Conservation (phyloP, 208 protist genomes). For the Vickermania spadyakhi region DNA sequence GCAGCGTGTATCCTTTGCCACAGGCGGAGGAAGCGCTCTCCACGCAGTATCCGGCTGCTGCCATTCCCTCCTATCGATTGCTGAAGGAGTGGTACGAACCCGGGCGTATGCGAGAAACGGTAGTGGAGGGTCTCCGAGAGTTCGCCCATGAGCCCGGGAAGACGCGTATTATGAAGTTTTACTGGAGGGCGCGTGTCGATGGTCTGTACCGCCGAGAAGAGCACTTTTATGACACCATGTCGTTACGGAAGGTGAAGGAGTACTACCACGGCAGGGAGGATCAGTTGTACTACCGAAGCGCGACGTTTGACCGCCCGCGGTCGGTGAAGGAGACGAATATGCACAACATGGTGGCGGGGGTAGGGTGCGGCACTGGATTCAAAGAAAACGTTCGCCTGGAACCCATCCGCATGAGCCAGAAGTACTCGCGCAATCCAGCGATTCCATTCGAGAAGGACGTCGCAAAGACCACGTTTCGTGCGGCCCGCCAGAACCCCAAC, state of each 20-base stretch:
- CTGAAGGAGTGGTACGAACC: slow-evolving; percentile 72
- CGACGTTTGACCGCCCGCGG: slow-evolving; percentile 39
- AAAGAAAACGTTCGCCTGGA: slow-evolving; percentile 57
- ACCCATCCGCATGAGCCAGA: slow-evolving; percentile 78
- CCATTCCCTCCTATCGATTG: slow-evolving; percentile 13
- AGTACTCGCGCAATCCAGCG: slow-evolving; percentile 48
- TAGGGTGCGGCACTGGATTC: slow-evolving; percentile 10
- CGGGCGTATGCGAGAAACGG: slow-evolving; percentile 50
- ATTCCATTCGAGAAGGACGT: slow-evolving; percentile 47
- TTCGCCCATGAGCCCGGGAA: slow-evolving; percentile 56
- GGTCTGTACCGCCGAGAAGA: slow-evolving; percentile 69
- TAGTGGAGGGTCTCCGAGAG: slow-evolving; percentile 56
- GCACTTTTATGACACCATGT: slow-evolving; percentile 50
- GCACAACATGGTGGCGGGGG: slow-evolving; percentile 22
- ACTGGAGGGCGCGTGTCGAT: slow-evolving; percentile 74
- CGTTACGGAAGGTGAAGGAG: slow-evolving; percentile 75
- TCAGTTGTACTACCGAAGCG: slow-evolving; percentile 68
- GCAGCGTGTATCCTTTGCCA: slow-evolving; percentile 25
- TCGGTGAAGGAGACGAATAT: slow-evolving; percentile 20
- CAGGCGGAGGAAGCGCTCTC: slow-evolving; percentile 1
- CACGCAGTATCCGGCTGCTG: not conserved
- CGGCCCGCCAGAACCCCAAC: slow-evolving; percentile 13
- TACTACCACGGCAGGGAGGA: slow-evolving; percentile 74
- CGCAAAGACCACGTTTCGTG: slow-evolving; percentile 63
- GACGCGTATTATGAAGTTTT: slow-evolving; percentile 78